These are phyloP conservation scores for Teunomyces funiuensis DNA, from an alignment of 805 yeast genomes.

Conservation along the genomic window DNA sequence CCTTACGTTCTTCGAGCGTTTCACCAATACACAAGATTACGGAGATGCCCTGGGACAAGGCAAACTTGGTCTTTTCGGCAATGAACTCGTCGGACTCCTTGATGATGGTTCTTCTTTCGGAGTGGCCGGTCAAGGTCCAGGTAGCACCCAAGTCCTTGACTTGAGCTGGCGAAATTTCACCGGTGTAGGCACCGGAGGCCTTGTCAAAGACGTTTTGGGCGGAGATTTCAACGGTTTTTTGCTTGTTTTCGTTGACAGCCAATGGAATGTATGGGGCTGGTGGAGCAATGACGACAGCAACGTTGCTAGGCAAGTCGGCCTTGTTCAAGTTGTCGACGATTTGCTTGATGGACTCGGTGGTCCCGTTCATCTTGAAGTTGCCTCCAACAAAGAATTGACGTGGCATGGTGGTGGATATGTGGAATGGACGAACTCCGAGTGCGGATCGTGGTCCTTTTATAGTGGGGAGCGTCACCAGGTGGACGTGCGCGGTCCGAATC, in stretches of 20 bases:
- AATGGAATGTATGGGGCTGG: constrained; percentile 89
- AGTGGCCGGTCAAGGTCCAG: constrained; percentile 97
- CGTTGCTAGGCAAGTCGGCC: constrained; percentile 71
- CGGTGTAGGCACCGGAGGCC: constrained; percentile 96
- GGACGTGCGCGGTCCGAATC: constrained; percentile 3
- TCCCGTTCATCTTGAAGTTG: constrained; percentile 98
- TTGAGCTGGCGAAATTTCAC: constrained; percentile 89
- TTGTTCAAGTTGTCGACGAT: constrained; percentile 83
- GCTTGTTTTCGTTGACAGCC: constrained; percentile 67
- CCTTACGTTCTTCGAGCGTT: constrained; percentile 91
- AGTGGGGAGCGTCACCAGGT: constrained; percentile 10
- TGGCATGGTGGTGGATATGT: constrained; percentile 47
- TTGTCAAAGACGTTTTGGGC: constrained; percentile 91
- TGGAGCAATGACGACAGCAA: constrained; percentile 94
- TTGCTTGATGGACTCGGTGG: constrained; percentile 77
- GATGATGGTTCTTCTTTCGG: constrained; percentile 95
- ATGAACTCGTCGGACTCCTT: constrained; percentile 86
- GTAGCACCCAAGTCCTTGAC: constrained; percentile 87
- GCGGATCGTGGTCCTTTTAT: constrained; percentile 1
- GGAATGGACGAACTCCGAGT: not conserved
- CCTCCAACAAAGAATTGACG: constrained; percentile 98
- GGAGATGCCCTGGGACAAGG: constrained; percentile 82
- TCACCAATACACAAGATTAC: constrained; percentile 98
- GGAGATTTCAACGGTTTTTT: constrained; percentile 72
- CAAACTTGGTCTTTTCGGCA: constrained; percentile 93